Evolutionary conservation across 1,284 basidiomycete species (phyloP).

Genomic region (Fistulina hepatica): DNA sequence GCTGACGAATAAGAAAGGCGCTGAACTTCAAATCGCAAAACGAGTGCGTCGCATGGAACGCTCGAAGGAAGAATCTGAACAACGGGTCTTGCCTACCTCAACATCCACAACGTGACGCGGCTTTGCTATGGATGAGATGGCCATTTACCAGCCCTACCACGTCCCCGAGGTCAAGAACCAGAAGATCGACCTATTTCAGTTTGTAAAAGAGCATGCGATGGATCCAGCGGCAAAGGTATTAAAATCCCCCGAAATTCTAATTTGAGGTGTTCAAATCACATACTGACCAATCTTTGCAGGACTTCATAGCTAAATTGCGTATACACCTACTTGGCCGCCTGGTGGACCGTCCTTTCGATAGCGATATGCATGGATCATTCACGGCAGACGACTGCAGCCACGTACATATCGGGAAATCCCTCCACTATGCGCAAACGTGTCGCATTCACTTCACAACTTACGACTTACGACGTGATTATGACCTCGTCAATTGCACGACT

Average conservation of each 20-base stretch:
- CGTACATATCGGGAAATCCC: constrained; percentile 9
- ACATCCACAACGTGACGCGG: no score
- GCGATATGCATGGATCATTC: constrained; percentile 13
- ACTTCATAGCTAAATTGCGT: constrained; percentile 12
- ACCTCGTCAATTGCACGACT: constrained; percentile 15
- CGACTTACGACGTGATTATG: constrained; percentile 21
- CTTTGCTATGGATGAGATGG: no score
- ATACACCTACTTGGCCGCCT: constrained; percentile 14
- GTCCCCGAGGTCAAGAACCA: not conserved
- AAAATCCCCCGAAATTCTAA: no score
- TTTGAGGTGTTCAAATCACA: not conserved
- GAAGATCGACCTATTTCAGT: not conserved
- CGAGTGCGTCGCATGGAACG: no score
- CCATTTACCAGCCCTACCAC: not conserved
- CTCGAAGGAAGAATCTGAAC: no score
- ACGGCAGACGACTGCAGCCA: constrained; percentile 10
- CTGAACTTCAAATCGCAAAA: constrained; percentile 16
- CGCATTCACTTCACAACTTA: constrained; percentile 25
- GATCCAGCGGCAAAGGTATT: no score
- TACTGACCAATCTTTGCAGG: constrained; percentile 3
- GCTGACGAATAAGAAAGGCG: constrained; percentile 20
- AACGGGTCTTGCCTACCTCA: no score
- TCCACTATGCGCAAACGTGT: constrained; percentile 11
- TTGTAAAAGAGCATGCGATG: not conserved
- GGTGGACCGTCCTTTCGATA: constrained; percentile 8